phyloP scores from a whole-genome alignment of 169 alveolate species.

The Perkinsus olseni region DNA sequence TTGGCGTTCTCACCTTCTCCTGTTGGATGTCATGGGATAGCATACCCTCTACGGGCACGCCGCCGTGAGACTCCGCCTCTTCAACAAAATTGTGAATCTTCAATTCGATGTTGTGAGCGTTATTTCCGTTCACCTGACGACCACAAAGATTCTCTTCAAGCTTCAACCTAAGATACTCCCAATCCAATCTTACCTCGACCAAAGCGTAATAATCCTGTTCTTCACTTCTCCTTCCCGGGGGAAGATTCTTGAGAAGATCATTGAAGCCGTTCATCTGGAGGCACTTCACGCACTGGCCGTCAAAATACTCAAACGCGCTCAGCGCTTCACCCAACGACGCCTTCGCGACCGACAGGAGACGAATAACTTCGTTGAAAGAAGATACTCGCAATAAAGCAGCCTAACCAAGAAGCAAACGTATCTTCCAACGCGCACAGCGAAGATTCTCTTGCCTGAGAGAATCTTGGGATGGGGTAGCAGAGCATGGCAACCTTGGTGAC shows the following conservation, averaged over 20 bases:
- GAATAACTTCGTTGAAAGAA: not conserved
- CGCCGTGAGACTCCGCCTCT: not conserved
- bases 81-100: not conserved
- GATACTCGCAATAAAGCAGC: not conserved
- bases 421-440: not conserved
- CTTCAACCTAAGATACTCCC: too few relatives aligned
- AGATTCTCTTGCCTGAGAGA: not conserved
- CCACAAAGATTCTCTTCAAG: too few relatives aligned
- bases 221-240: not conserved
- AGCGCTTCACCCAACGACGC: conserved; percentile 19
- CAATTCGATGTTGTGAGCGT: not conserved
- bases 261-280: not conserved
- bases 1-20: not conserved
- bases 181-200: not conserved
- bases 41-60: not conserved
- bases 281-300: not conserved
- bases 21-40: not conserved
- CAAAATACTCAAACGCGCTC: conserved; percentile 44
- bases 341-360: not conserved
- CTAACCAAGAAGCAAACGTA: not conserved
- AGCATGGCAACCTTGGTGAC: conserved; percentile 57
- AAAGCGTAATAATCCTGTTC: not conserved
- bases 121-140: not conserved
- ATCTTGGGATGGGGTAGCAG: conserved; percentile 14
- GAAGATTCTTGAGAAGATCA: not conserved